These are phyloP conservation scores for Trifolium fragiferum DNA, from an alignment of 306 rosid genomes.

Conservation along the genomic window DNA sequence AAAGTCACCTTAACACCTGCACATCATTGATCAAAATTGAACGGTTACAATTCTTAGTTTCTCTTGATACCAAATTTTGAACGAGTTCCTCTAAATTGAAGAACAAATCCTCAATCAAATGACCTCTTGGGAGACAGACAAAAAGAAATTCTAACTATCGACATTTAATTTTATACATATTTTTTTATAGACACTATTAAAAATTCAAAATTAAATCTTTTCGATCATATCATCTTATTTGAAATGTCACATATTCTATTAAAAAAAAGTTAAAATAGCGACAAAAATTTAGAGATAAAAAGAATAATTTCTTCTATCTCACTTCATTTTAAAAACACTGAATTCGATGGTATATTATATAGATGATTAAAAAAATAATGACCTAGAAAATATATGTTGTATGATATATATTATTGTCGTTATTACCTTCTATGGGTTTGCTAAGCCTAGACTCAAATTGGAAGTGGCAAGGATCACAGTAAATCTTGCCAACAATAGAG, in stretches of 20 bases:
- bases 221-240: too few relatives aligned
- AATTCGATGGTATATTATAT: not conserved
- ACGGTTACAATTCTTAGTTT: not conserved
- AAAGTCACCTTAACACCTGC: constrained; percentile 47
- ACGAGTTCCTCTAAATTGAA: too few relatives aligned
- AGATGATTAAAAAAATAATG: not conserved
- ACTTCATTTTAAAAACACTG: too few relatives aligned
- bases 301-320: not conserved
- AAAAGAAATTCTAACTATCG: too few relatives aligned
- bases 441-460: constrained; percentile 54
- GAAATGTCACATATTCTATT: too few relatives aligned
- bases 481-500: constrained; percentile 52
- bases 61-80: too few relatives aligned
- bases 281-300: too few relatives aligned
- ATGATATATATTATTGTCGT: not conserved
- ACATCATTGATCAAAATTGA: not conserved
- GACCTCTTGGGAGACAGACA: too few relatives aligned
- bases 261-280: not conserved
- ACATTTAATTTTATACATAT: too few relatives aligned
- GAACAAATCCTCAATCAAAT: too few relatives aligned
- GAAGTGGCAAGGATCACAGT: constrained; percentile 64
- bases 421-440: constrained; percentile 38
- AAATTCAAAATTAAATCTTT: too few relatives aligned
- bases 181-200: too few relatives aligned
- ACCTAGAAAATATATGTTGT: not conserved